Evolutionary conservation across 805 yeast genomes (phyloP).

Genomic region (Candida odintsovae): DNA sequence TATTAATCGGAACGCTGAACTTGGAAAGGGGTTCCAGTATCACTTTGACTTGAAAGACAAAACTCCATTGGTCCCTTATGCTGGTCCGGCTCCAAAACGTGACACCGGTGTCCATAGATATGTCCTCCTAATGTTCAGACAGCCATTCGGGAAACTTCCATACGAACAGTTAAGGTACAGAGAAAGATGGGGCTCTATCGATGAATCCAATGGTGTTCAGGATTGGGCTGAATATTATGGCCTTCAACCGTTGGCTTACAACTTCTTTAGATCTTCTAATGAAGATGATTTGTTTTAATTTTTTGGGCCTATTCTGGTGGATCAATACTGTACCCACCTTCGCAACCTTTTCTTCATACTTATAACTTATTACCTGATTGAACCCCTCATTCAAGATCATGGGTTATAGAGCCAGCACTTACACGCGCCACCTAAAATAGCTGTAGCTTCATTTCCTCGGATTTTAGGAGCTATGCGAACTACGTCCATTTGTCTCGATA

Average conservation of each 20-base stretch:
- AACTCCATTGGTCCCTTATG: conserved; percentile 11
- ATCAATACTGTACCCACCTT: no score
- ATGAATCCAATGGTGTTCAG: conserved; percentile 14
- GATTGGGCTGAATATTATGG: conserved; percentile 19
- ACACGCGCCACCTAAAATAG: no score
- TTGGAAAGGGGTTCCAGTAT: conserved; percentile 5
- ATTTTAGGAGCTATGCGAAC: no score
- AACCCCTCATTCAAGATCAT: no score
- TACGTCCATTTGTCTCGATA: no score
- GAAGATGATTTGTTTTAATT: conserved; percentile 7
- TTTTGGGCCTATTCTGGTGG: no score
- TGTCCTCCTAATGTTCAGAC: conserved; percentile 18
- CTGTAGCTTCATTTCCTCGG: no score
- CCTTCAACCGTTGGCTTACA: conserved; percentile 16
- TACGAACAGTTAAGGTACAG: conserved; percentile 12
- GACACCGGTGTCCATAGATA: conserved; percentile 13
- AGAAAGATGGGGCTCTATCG: conserved; percentile 20
- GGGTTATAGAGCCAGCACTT: no score
- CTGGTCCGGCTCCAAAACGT: conserved; percentile 13
- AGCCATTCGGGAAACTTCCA: conserved; percentile 13
- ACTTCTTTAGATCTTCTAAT: conserved; percentile 15
- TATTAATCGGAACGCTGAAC: not conserved
- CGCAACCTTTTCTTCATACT: no score
- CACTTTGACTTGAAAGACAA: conserved; percentile 7
- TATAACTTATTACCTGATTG: no score